Conservation (phyloP, 495 filamentous ascomycete genomes). For the Ascodesmis nigricans region DNA sequence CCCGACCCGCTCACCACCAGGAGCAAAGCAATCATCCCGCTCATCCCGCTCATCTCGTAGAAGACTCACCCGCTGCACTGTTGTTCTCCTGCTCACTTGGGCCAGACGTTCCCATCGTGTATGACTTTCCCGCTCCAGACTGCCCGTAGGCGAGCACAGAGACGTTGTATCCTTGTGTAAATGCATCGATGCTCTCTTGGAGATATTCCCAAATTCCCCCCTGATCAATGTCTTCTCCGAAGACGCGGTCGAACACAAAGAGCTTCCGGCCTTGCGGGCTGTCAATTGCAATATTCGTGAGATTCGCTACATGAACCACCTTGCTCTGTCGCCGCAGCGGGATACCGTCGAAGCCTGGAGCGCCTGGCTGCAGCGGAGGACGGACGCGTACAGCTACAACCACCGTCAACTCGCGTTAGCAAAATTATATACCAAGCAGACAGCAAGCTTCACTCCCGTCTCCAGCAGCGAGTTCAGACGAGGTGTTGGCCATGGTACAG, state of each 20-base stretch:
- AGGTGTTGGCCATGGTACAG: no score
- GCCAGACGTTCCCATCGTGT: conserved; percentile 94
- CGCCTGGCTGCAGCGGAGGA: conserved; percentile 58
- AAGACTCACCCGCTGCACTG: conserved; percentile 50
- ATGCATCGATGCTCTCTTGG: conserved; percentile 70
- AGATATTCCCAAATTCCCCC: conserved; percentile 92
- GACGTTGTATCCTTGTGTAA: conserved; percentile 95
- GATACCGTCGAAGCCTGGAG: conserved; percentile 85
- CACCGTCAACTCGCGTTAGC: no score
- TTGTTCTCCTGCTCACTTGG: conserved; percentile 57
- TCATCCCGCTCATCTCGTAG: not conserved
- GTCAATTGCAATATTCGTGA: conserved; percentile 70
- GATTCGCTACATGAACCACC: conserved; percentile 70
- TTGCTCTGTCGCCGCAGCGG: conserved; percentile 86
- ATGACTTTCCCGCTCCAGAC: conserved; percentile 98
- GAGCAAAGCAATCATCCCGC: not conserved
- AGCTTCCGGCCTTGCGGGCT: conserved; percentile 78
- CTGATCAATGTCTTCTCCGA: conserved; percentile 62
- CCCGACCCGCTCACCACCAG: not conserved
- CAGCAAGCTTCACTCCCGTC: no score
- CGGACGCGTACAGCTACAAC: conserved; percentile 76
- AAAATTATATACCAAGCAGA: no score
- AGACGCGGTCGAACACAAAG: conserved; percentile 91
- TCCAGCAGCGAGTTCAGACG: no score
- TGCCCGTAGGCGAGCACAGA: conserved; percentile 94